phyloP scores from a whole-genome alignment of 2,329 filamentous ascomycete genomes.

The Nigrograna mackinnonii region DNA sequence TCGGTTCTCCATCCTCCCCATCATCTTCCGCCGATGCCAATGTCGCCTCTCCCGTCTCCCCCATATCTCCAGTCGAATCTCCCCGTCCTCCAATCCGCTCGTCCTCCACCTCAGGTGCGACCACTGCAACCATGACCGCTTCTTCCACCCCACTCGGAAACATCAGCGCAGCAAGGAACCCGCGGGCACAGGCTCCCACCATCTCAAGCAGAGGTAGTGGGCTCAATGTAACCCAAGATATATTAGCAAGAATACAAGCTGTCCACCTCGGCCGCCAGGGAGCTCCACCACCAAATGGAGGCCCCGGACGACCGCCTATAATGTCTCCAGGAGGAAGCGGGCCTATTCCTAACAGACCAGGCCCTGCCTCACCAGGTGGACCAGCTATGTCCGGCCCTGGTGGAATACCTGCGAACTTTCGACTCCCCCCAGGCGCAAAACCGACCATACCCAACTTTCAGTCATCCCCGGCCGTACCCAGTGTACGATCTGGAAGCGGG shows the following conservation, averaged over 20 bases:
- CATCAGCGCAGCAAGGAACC: slow-evolving; percentile 68
- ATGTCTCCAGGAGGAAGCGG: slow-evolving; percentile 21
- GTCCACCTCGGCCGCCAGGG: slow-evolving; percentile 69
- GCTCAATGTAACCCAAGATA: slow-evolving; percentile 61
- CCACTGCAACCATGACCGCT: slow-evolving; percentile 66
- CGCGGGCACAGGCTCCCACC: slow-evolving; percentile 46
- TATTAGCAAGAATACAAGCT: slow-evolving; percentile 70
- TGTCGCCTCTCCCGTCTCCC: slow-evolving; percentile 17
- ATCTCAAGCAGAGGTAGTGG: slow-evolving; percentile 53
- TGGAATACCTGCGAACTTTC: slow-evolving; percentile 49
- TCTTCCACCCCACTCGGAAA: slow-evolving; percentile 85
- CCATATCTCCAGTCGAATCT: slow-evolving; percentile 25
- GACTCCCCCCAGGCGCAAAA: slow-evolving; percentile 44
- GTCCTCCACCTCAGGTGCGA: slow-evolving; percentile 55
- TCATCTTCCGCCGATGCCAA: slow-evolving; percentile 22
- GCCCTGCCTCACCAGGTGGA: slow-evolving; percentile 27
- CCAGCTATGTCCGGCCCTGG: slow-evolving; percentile 31
- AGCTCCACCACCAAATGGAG: slow-evolving; percentile 45
- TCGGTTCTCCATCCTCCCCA: slow-evolving; percentile 36
- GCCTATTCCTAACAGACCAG: slow-evolving; percentile 15
- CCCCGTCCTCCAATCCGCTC: slow-evolving; percentile 62
- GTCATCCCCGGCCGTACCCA: slow-evolving; percentile 53
- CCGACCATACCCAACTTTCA: slow-evolving; percentile 46
- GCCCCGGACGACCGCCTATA: slow-evolving; percentile 24
- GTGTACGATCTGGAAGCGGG: slow-evolving; percentile 49